Base-by-base conservation (phyloP, 2,329 filamentous ascomycete genomes). In the Diplodia seriata region DNA sequence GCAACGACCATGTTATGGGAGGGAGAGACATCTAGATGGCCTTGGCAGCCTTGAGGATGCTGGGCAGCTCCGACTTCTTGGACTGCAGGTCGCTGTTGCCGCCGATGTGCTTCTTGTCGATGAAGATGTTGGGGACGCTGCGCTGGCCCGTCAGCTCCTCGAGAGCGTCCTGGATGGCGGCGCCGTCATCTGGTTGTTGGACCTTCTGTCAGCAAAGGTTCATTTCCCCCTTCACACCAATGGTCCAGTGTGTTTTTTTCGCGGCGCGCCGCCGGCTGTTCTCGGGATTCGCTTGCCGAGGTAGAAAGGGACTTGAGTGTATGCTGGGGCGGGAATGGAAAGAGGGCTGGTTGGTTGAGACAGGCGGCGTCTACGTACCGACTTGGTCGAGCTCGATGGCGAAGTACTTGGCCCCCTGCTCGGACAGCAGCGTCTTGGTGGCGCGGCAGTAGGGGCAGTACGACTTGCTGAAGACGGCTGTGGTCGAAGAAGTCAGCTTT, bases 111-210 rank as follows among this genome's bases (percentile, higher is more conserved):
- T 96, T 84, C 83, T 93, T 83, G 74, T 83, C 83, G 81, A 99
- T 98, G 85, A 91, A 98, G 83, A 97, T 91, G 85, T 98, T 98
- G 75, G 95, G 95, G 6, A 99, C 95, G 75, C 92, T 94, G 76
- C 89, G 86, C 86, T 99, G 95, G 79, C 87, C 85, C 68, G 89
- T 92, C 75, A 98, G 87, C 71, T 94, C 86, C 73, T 87, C 80
- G 70, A 99, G 91, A 31, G 93, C 93, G 72, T 88, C 85, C 85
- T 99, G 95, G 76, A 99, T 88, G 14, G 85, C 93, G 72, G 82
- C 79, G 72, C 95, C 94, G 77, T 98, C 94, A 71, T 90, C 93
- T 96, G 31, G 73, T 43, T 20, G 36, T 29, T 56, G 0, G 2
- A 23, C 9, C 14, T n/a, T 49, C 38, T 64, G 70, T 77, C 68